phyloP scores from a whole-genome alignment of 306 rosid genomes.

The Corylus americana region DNA sequence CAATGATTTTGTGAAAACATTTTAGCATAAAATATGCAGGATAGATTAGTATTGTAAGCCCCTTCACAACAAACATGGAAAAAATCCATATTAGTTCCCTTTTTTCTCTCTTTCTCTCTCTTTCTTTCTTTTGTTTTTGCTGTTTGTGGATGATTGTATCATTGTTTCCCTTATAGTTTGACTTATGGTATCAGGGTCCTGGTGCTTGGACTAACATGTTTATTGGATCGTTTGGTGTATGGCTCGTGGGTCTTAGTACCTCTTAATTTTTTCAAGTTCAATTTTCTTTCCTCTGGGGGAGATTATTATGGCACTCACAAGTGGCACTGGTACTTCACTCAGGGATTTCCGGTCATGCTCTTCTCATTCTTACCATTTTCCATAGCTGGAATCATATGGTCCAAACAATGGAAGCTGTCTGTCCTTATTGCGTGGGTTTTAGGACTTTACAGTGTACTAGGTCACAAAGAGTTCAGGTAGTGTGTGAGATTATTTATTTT shows the following conservation, averaged over 20 bases:
- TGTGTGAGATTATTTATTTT: slow-evolving; percentile 18
- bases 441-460: slow-evolving; percentile 75
- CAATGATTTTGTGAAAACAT: not conserved
- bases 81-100: not conserved
- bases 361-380: slow-evolving; percentile 80
- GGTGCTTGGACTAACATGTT: slow-evolving; percentile 71
- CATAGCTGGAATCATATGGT: slow-evolving; percentile 66
- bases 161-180: slow-evolving; percentile 17
- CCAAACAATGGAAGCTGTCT: slow-evolving; percentile 77
- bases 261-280: slow-evolving; percentile 84
- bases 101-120: not conserved
- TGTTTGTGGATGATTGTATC: not conserved
- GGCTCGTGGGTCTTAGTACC: slow-evolving; percentile 90
- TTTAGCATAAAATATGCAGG: not conserved
- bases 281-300: slow-evolving; percentile 93
- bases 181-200: slow-evolving; percentile 51
- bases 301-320: slow-evolving; percentile 95
- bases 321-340: slow-evolving; percentile 99
- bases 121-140: slow-evolving; percentile 11
- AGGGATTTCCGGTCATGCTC: slow-evolving; percentile 85
- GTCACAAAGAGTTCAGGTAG: slow-evolving; percentile 98
- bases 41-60: not conserved
- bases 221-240: slow-evolving; percentile 74
- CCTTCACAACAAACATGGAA: not conserved
- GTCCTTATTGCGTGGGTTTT: slow-evolving; percentile 87